Evolutionary conservation across 331 rosid species (phyloP), one percentile per base, ranked within the genome.

Genomic region (Arachis monticola): DNA sequence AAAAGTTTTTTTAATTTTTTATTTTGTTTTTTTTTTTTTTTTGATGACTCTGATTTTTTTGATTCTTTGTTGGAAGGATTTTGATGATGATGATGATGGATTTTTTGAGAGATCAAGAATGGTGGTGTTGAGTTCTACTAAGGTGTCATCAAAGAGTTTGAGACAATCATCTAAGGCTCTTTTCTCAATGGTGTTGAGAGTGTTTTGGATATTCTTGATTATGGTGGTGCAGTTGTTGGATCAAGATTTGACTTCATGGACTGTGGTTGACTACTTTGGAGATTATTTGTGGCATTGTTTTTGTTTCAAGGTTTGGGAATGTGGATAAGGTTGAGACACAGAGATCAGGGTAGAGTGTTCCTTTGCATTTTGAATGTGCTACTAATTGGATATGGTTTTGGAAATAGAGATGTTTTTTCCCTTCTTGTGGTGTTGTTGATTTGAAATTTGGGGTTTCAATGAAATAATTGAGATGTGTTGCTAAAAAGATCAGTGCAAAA

Each of bases 111-210:
- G 96, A 2, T 84, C 90, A 0, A 76, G 30, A 4, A 92, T 48
- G 63, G 80, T 82, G 5, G 77, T 7, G n/a, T 47, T 31, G 55
- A 93, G 95, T 61, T 90, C 83, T 0, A 65, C 67, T 6, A 69
- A 17, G 17, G 93, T 88, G 83, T 72, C 68, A 12, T 87, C 86
- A 2, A 93, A 75, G 13, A 93, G 98, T 63, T 88, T 86, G 46
- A 90, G 79, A 63, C 98, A 93, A 74, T 93, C 97, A 10, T 90
- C 89, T 1, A 93, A 83, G 1, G 98, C 96, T 38, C 77, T 73
- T 12, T 73, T 67, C 32, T 90, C 82, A 1, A 58, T 14, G 1
- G 84, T 67, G 22, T 73, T 63, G n/a, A 86, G 79, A 11, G 6
- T 53, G 2, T 47, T 65, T 52, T 2, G 58, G 79, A 83, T 82